Evolutionary conservation across 2,329 filamentous ascomycete genomes (phyloP).

Genomic region (Triangularia setosa): DNA sequence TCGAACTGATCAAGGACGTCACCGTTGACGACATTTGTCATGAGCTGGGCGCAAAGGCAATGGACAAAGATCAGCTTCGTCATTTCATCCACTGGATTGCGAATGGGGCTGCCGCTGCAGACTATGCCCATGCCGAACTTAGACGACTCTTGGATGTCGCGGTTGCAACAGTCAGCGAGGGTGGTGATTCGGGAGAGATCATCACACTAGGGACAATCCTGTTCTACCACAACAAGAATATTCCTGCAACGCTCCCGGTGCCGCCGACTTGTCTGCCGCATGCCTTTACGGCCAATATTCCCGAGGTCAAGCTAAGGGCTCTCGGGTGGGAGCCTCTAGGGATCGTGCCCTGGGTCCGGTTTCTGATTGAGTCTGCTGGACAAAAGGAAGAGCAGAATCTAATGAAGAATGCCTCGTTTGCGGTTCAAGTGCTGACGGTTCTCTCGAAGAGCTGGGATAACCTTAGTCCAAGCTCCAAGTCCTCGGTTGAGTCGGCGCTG

Average conservation of each 20-base stretch:
- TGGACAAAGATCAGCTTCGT: slow-evolving; percentile 72
- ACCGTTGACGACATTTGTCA: slow-evolving; percentile 81
- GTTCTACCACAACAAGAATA: slow-evolving; percentile 71
- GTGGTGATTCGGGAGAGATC: slow-evolving; percentile 61
- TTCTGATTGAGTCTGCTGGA: slow-evolving; percentile 66
- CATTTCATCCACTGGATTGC: slow-evolving; percentile 84
- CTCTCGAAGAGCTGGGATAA: slow-evolving; percentile 88
- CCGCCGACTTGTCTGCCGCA: slow-evolving; percentile 81
- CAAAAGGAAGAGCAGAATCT: slow-evolving; percentile 60
- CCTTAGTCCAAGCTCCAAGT: slow-evolving; percentile 63
- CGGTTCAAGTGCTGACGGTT: slow-evolving; percentile 70
- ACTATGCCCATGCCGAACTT: slow-evolving; percentile 67
- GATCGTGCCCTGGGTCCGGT: slow-evolving; percentile 79
- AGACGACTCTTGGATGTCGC: slow-evolving; percentile 73
- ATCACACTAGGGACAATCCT: slow-evolving; percentile 73
- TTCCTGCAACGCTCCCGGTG: slow-evolving; percentile 75
- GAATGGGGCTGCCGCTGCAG: slow-evolving; percentile 64
- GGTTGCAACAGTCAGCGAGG: slow-evolving; percentile 63
- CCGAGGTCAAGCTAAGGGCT: slow-evolving; percentile 64
- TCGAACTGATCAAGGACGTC: slow-evolving; percentile 81
- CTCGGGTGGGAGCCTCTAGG: slow-evolving; percentile 85
- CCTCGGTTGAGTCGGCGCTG: slow-evolving; percentile 61
- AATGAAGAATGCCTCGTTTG: slow-evolving; percentile 68
- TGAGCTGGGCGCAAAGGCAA: slow-evolving; percentile 76
- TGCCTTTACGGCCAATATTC: slow-evolving; percentile 70